These are phyloP conservation scores for Fusarium sp. DNA, from an alignment of 2,329 filamentous ascomycete species.

Conservation along the genomic window DNA sequence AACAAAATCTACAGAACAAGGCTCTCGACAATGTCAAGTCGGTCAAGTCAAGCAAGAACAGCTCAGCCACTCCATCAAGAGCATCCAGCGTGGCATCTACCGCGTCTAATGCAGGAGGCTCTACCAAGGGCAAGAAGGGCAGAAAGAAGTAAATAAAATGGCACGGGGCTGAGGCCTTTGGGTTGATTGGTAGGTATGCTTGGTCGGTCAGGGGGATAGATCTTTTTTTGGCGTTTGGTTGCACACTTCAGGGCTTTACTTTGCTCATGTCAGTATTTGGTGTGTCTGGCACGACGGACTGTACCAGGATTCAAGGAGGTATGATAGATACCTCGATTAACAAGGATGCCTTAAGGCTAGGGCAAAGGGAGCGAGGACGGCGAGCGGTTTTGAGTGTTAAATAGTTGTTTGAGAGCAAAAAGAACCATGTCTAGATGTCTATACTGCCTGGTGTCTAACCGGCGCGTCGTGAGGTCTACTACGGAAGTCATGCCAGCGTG, in stretches of 20 bases:
- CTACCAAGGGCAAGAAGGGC: constrained; percentile 59
- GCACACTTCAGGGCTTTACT: constrained; percentile 27
- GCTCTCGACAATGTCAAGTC: constrained; percentile 86
- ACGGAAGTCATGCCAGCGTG: constrained; percentile 3
- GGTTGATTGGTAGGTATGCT: constrained; percentile 4
- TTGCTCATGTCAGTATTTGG: constrained; percentile 29
- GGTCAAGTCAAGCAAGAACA: constrained; percentile 81
- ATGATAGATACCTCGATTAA: constrained; percentile 25
- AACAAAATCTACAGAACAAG: constrained; percentile 74
- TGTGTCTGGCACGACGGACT: constrained; percentile 24
- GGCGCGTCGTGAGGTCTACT: constrained; percentile 13
- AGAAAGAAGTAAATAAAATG: constrained; percentile 45
- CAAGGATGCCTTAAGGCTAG: constrained; percentile 22
- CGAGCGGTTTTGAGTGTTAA: constrained; percentile 18
- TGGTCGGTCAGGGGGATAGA: constrained; percentile 26
- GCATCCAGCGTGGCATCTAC: constrained; percentile 88
- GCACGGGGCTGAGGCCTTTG: constrained; percentile 2
- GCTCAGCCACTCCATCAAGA: constrained; percentile 78
- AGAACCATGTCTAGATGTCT: constrained; percentile 35
- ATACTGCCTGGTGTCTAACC: constrained; percentile 25
- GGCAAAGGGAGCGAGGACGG: constrained; percentile 22
- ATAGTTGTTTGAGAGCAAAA: constrained; percentile 35
- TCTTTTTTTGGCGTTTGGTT: constrained; percentile 43
- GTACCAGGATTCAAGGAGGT: constrained; percentile 18
- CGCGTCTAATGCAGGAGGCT: constrained; percentile 60